phyloP scores from a whole-genome alignment of 257 asterid genomes.

The Nicotiana tabacum region DNA sequence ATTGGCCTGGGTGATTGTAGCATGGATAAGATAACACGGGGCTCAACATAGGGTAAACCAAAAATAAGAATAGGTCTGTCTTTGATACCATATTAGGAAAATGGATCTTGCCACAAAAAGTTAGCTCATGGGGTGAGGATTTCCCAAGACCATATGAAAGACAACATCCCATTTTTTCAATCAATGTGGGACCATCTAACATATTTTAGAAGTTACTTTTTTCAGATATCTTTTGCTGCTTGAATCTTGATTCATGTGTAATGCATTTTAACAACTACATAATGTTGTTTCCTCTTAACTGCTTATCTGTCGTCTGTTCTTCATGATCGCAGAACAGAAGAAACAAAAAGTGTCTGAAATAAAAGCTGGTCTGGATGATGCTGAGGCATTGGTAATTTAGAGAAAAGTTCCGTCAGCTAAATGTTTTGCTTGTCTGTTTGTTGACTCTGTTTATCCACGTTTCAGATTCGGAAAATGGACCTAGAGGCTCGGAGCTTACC shows the following conservation, averaged over 20 bases:
- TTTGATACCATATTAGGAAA: not conserved
- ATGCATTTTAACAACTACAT: not conserved
- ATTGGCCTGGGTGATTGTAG: too few species aligned
- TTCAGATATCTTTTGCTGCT: not conserved
- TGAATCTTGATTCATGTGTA: not conserved
- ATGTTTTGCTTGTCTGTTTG: not conserved
- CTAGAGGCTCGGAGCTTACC: conserved; percentile 18
- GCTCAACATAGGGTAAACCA: not conserved
- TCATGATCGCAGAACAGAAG: conserved; percentile 53
- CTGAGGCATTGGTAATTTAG: conserved; percentile 6
- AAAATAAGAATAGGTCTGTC: not conserved
- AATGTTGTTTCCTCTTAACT: not conserved
- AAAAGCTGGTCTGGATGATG: conserved; percentile 13
- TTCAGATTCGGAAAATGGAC: conserved; percentile 17
- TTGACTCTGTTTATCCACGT: not conserved
- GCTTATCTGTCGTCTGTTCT: not conserved
- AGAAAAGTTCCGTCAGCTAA: not conserved
- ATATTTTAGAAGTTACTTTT: not conserved
- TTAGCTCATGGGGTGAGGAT: not conserved
- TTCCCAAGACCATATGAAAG: not conserved
- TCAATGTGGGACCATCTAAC: not conserved
- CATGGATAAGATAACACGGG: not conserved
- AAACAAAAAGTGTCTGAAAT: conserved; percentile 56
- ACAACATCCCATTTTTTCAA: not conserved
- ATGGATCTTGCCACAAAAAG: not conserved